Evolutionary conservation across 2,329 filamentous ascomycete species (phyloP).

Genomic region (Fusarium musae): DNA sequence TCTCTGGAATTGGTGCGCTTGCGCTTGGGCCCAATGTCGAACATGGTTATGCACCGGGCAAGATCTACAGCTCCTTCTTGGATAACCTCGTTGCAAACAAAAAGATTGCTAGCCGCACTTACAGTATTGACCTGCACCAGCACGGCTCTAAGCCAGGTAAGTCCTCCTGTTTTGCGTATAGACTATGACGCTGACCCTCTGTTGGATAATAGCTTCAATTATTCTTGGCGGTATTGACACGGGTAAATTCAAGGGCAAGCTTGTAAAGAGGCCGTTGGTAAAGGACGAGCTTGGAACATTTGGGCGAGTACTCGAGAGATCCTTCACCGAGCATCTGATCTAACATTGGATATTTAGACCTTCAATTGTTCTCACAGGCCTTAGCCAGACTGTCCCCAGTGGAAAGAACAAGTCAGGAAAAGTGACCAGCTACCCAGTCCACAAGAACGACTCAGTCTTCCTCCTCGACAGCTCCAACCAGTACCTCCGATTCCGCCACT

Average conservation of each 20-base stretch:
- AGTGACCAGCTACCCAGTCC: neutral
- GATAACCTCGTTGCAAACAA: neutral
- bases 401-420: neutral
- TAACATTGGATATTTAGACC: neutral
- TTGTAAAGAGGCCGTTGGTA: neutral
- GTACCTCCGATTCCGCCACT: neutral
- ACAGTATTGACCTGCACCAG: neutral
- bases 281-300: neutral
- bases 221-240: neutral
- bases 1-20: neutral
- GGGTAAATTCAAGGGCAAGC: neutral
- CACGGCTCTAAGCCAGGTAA: neutral
- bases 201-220: neutral
- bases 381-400: neutral
- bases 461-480: neutral
- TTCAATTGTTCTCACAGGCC: neutral
- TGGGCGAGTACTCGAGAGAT: neutral
- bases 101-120: neutral
- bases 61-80: neutral
- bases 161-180: neutral
- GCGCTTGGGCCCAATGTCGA: accelerated
- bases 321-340: too few relatives aligned
- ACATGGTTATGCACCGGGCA: neutral
- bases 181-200: accelerated
- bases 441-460: neutral